Percentiles rank a stretch among this genome's conserved stretches.
phyloP scores from a whole-genome alignment of 495 filamentous ascomycete species.

The Friedmanniomyces endolithicus region DNA sequence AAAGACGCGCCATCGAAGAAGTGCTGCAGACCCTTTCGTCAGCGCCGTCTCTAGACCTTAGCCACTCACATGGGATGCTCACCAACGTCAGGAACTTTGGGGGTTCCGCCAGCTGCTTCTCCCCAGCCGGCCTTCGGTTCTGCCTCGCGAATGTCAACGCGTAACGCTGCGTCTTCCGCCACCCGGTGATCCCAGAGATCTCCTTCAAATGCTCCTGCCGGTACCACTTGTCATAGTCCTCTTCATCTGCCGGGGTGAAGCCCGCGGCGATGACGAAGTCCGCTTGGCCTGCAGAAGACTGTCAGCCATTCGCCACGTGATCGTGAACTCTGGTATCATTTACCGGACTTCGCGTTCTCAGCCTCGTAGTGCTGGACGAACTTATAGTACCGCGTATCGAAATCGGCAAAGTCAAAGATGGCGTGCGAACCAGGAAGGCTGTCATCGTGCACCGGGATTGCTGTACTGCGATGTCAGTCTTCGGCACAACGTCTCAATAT shows the following conservation, averaged over 20 bases:
- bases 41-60: neutral
- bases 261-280: constrained; percentile 14
- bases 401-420: constrained; percentile 20
- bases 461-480: neutral
- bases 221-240: constrained; percentile 19
- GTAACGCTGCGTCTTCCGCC: constrained; percentile 11
- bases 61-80: neutral
- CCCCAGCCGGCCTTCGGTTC: constrained; percentile 12
- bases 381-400: constrained; percentile 22
- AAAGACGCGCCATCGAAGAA: constrained; percentile 5
- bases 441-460: constrained; percentile 13
- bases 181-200: constrained; percentile 12
- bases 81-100: constrained; percentile 6
- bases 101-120: constrained; percentile 9
- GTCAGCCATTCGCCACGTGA: neutral
- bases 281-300: constrained; percentile 4
- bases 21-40: neutral
- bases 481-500: neutral
- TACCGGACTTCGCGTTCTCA: constrained; percentile 7
- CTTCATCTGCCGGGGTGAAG: constrained; percentile 16
- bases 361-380: constrained; percentile 9
- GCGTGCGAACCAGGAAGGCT: constrained; percentile 14
- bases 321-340: neutral
- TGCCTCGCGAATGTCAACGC: constrained; percentile 17
- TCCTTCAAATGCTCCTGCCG: constrained; percentile 18